Conservation (phyloP, 352 stramenopile genomes). For the Globisporangium ultimum region DNA sequence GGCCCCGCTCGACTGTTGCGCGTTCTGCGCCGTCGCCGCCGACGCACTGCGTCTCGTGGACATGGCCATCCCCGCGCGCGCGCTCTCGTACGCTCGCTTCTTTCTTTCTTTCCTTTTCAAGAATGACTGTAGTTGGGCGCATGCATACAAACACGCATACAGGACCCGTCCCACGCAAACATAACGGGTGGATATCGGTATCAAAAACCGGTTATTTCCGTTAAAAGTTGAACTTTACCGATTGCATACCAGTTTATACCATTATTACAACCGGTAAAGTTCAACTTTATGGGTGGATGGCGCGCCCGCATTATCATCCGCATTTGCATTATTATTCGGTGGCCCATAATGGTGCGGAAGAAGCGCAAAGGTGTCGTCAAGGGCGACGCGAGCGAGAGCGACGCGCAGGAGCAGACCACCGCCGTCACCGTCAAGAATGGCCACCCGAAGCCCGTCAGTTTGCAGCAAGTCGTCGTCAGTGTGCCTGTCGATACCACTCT, state of each 20-base stretch:
- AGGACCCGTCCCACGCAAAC: too few species aligned
- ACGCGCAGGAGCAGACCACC: conserved; percentile 6
- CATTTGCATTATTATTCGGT: not conserved
- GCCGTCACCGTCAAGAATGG: conserved; percentile 1
- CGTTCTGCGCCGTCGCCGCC: not conserved
- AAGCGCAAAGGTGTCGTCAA: conserved; percentile 77
- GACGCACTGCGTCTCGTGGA: conserved; percentile 8
- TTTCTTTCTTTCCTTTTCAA: not conserved
- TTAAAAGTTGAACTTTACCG: too few species aligned
- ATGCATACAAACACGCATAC: too few species aligned
- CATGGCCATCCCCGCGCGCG: conserved; percentile 3
- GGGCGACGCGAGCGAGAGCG: conserved; percentile 26
- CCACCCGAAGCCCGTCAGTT: conserved; percentile 27
- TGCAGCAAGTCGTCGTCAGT: conserved; percentile 22
- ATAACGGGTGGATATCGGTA: too few species aligned
- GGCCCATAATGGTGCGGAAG: conserved; percentile 62
- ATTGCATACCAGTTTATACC: too few species aligned
- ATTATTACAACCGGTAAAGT: not conserved
- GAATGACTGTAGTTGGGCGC: not conserved
- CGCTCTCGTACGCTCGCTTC: not conserved
- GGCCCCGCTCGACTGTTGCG: not conserved
- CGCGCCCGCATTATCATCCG: too few species aligned
- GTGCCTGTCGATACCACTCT: conserved; percentile 36
- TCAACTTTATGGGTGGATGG: not conserved
- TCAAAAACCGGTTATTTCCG: too few species aligned